A percentile compares a stretch with the other conserved stretches of the same genome.
Conservation (phyloP, 1,139 yeast genomes). For the Protomyces gravidus region DNA sequence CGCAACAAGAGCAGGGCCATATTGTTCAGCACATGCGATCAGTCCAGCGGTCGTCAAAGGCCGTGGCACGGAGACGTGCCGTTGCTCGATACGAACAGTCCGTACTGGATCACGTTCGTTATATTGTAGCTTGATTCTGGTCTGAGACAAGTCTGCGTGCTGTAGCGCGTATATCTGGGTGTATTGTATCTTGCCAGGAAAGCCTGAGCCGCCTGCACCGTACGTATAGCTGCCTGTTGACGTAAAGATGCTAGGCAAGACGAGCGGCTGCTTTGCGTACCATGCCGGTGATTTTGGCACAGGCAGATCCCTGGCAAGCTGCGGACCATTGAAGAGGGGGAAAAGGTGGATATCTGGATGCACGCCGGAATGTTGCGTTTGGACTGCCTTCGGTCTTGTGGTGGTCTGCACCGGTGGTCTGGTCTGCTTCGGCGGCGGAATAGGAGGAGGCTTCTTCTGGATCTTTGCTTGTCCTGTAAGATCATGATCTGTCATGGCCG, state of each 20-base stretch:
- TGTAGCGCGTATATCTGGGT: background rate
- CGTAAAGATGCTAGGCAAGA: background rate
- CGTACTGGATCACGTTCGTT: conserved; percentile 32
- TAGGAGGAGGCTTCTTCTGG: background rate
- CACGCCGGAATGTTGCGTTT: background rate
- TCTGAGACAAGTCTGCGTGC: background rate
- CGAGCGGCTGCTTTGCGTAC: background rate
- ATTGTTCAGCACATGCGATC: conserved; percentile 34
- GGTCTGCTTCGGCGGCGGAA: background rate
- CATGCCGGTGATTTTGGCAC: background rate
- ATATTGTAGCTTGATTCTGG: background rate
- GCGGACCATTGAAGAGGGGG: background rate
- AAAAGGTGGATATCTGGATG: background rate
- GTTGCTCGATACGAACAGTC: conserved; percentile 1
- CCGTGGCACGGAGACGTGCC: conserved; percentile 50
- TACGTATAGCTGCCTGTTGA: background rate
- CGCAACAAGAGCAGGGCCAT: conserved; percentile 47
- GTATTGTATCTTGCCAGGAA: background rate
- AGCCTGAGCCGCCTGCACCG: background rate
- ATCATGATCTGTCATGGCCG: background rate
- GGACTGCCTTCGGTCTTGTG: background rate
- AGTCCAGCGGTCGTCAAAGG: conserved; percentile 41
- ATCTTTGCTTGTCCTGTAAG: background rate
- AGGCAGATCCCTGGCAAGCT: background rate
- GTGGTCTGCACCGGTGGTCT: background rate